Evolutionary conservation across 139 green algal genomes (phyloP), one percentile per base, ranked within the genome.

Genomic region (Astrephomene gubernaculifera): DNA sequence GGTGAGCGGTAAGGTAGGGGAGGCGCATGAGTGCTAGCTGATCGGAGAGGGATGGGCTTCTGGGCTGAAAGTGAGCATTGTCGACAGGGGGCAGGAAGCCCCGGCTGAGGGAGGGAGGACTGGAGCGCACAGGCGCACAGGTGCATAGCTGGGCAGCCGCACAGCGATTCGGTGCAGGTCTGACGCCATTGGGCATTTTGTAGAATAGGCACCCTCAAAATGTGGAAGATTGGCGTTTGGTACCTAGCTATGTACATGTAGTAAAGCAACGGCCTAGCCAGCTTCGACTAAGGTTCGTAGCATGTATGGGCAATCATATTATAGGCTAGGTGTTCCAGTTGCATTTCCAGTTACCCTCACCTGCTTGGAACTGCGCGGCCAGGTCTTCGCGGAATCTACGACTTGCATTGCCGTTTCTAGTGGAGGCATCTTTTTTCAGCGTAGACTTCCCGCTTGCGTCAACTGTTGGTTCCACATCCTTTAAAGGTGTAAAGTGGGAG

Each of bases 341-440:
- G 63, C 63, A 71, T 41, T n/a, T 35, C 22, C 25, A n/a, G n/a
- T 67, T 43, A 22, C 17, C 9, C 6, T 79, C 43, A 80, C 71
- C 71, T 38, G 71, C 71, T 4, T 68, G 31, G 53, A 80, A 80
- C 19, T 80, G 71, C 24, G 71, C 33, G 21, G 71, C 71, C 12
- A 80, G 44, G 14, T 80, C 71, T 33, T 80, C 71, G 33, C 49
- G 71, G 5, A 39, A 57, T 19, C 12, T 65, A 10, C 71, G 71
- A 31, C 71, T 80, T 12, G 49, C 71, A 9, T 4, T 49, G 8
- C 31, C 31, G 71, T n/a, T n/a, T n/a, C 71, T 80, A 1, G 43
- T 43, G 17, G 71, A 49, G n/a, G n/a, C n/a, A n/a, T n/a, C n/a
- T n/a, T 45, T 80, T 29, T 31, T 64, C 12, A 80, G 71, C 44